phyloP scores from a whole-genome alignment of 192 early-diverging fungal species.

The Podila minutissima region DNA sequence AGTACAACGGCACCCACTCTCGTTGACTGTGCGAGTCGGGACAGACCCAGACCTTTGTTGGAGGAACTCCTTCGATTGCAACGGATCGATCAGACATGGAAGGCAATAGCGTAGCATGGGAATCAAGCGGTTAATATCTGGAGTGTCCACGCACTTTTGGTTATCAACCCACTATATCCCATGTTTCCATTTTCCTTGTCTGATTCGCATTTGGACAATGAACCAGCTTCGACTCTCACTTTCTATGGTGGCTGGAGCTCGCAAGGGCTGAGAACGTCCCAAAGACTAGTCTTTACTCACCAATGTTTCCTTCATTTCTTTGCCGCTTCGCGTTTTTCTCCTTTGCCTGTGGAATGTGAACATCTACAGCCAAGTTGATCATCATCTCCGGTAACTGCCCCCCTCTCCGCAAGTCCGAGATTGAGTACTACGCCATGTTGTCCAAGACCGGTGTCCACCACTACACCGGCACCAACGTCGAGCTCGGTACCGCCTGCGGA shows the following conservation, averaged over 20 bases:
- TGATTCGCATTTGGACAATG: too few relatives aligned
- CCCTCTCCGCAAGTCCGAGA: slow-evolving; percentile 99
- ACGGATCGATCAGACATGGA: too few relatives aligned
- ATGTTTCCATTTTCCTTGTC: not conserved
- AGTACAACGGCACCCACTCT: slow-evolving; percentile 24
- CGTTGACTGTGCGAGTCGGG: too few relatives aligned
- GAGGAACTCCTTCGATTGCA: too few relatives aligned
- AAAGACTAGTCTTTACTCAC: slow-evolving; percentile 33
- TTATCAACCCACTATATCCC: too few relatives aligned
- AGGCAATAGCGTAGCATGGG: too few relatives aligned
- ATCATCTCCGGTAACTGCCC: slow-evolving; percentile 99
- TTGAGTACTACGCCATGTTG: slow-evolving; percentile 99
- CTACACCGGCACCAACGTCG: slow-evolving; percentile 99
- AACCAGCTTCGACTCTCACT: too few relatives aligned
- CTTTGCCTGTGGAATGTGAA: slow-evolving; percentile 32
- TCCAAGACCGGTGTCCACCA: slow-evolving; percentile 99
- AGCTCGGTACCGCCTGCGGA: slow-evolving; percentile 99
- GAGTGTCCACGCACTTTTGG: too few relatives aligned
- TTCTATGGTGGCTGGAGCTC: slow-evolving; percentile 53
- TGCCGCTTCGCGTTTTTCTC: not conserved
- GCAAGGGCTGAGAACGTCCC: slow-evolving; percentile 57
- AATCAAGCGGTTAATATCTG: too few relatives aligned
- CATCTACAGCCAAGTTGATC: slow-evolving; percentile 90
- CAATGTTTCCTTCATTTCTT: slow-evolving; percentile 13
- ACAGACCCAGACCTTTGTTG: too few relatives aligned